These are phyloP conservation scores for Helotiales sp. DNA, from an alignment of 2,329 filamentous ascomycete species.

Conservation along the genomic window DNA sequence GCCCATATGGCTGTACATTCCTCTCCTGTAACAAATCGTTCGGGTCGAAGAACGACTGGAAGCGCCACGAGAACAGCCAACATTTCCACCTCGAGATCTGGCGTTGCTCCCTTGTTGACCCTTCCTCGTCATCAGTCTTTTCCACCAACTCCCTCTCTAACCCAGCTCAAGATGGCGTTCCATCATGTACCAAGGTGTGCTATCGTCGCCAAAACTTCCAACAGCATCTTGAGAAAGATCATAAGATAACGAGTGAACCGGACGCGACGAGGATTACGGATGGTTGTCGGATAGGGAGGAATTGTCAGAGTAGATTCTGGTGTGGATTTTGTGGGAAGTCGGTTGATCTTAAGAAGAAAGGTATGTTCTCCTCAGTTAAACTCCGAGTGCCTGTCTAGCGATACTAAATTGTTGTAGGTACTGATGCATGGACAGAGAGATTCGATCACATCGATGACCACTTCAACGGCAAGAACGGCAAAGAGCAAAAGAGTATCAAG, in stretches of 20 bases:
- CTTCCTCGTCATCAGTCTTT: too few relatives aligned
- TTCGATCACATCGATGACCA: constrained; percentile 78
- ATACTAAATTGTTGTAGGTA: too few relatives aligned
- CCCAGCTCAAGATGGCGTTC: constrained; percentile 19
- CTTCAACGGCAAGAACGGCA: constrained; percentile 53
- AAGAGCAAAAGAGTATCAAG: constrained; percentile 45
- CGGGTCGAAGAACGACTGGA: constrained; percentile 95
- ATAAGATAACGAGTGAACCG: constrained; percentile 32
- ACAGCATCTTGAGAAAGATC: constrained; percentile 53
- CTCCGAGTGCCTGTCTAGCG: too few relatives aligned
- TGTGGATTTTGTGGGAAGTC: constrained; percentile 76
- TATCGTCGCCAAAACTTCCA: constrained; percentile 59
- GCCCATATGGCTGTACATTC: constrained; percentile 82
- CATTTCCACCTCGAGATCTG: constrained; percentile 73
- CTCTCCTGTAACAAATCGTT: constrained; percentile 69
- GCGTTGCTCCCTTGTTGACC: constrained; percentile 71
- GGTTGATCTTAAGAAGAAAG: constrained; percentile 46
- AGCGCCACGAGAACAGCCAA: constrained; percentile 81
- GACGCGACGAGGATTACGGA: constrained; percentile 45
- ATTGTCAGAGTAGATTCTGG: constrained; percentile 72
- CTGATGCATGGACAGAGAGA: constrained; percentile 59
- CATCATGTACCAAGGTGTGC: constrained; percentile 58
- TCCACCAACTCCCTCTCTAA: too few relatives aligned
- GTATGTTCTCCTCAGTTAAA: too few relatives aligned
- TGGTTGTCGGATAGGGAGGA: constrained; percentile 60